A percentile compares a stretch with the other conserved stretches of the same genome.
These are phyloP conservation scores for Cryphonectria radicalis DNA, from an alignment of 2,329 filamentous ascomycete species.

Conservation along the genomic window DNA sequence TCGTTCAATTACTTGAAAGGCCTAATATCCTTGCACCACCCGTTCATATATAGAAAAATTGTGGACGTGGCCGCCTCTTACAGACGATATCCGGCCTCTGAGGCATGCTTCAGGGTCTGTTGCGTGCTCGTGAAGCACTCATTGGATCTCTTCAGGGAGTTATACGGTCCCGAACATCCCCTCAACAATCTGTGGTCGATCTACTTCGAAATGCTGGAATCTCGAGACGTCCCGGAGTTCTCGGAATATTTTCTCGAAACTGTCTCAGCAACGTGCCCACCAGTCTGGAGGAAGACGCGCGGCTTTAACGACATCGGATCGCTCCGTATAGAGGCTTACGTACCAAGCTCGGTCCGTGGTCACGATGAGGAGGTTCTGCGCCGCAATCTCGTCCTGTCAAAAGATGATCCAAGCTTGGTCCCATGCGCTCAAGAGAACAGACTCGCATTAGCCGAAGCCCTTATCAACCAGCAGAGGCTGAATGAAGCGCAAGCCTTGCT, in stretches of 20 bases:
- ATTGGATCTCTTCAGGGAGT: not conserved
- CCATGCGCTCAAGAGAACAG: conserved; percentile 4
- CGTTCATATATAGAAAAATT: not conserved
- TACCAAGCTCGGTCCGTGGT: not conserved
- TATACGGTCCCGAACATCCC: not conserved
- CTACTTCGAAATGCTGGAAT: not conserved
- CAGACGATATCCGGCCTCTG: not conserved
- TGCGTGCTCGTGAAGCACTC: conserved; percentile 3
- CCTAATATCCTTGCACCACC: conserved; percentile 1
- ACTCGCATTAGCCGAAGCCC: not conserved
- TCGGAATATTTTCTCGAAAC: not conserved
- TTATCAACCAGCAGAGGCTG: conserved; percentile 1
- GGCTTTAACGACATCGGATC: conserved; percentile 4
- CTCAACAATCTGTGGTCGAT: not conserved
- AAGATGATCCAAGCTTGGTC: not conserved
- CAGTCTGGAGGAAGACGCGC: not conserved
- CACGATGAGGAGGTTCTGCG: not conserved
- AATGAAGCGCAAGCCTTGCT: not conserved
- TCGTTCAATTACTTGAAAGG: not conserved
- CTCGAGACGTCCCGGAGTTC: conserved; percentile 1
- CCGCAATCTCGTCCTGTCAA: not conserved
- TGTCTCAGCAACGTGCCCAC: not conserved
- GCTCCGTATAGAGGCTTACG: conserved; percentile 1
- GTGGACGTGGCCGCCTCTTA: not conserved
- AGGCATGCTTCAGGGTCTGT: conserved; percentile 1